Evolutionary conservation across 768 basidiomycete genomes (phyloP), one percentile per base, ranked within the genome.

Genomic region (Rhizopogon rudus): DNA sequence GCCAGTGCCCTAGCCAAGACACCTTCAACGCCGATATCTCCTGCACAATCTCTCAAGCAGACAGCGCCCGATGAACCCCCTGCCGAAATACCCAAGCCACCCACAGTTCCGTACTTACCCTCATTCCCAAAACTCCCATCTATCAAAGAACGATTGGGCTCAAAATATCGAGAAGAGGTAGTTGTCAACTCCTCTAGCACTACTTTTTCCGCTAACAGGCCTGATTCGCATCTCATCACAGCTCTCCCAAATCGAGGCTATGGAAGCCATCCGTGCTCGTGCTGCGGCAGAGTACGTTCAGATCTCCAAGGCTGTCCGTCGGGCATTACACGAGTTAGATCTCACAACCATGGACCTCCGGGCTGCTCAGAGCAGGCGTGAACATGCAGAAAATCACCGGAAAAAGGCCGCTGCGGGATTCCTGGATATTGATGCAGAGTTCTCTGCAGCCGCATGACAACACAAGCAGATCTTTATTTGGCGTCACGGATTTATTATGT

Each of bases 291-390:
- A 81, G 52, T 72, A 76, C 51, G 61, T 67, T 28, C 70, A 71
- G 16, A 64, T 74, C 16, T 61, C 63, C n/a, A 77, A 74, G 62
- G 72, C 64, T 3, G 67, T 73, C 16, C 76, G 75, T 28, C 76
- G 81, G 16, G 83, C 83, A 16, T 63, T 82, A 41, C 80, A 83
- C 46, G 88, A 90, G 60, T 67, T 87, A 9, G 84, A 86, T 20
- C 69, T 81, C 62, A 73, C 83, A 33, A 72, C 71, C 40, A 71
- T 88, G 39, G 88, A 91, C 56, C 65, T 87, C 54, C 76, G 77
- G 53, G 77, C 77, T 40, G 82, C 82, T 16, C 81, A 83, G 71
- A 71, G 72, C 52, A 77, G 86, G 52, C 78, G 85, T 52, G 78
- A 74, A 60, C 72, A 82, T 17, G 81, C 86, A 22, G 81, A 81